These are phyloP conservation scores for Kodamaea hsintzibuensis DNA, from an alignment of 805 yeast species.

Conservation along the genomic window DNA sequence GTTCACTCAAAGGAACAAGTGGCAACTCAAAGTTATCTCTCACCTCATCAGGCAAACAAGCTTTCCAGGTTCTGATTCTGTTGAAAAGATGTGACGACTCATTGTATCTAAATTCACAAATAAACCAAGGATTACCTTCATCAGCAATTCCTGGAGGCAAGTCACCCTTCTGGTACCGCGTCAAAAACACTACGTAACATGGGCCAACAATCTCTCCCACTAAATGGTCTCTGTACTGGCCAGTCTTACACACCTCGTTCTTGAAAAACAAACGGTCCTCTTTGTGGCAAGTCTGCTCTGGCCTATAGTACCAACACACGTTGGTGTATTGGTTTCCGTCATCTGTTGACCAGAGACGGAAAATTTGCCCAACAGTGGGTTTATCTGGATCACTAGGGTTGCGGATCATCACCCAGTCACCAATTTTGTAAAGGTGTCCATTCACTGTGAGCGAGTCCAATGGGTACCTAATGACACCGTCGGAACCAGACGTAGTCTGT, in stretches of 20 bases:
- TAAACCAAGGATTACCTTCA: conserved; percentile 79
- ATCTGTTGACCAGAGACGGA: conserved; percentile 89
- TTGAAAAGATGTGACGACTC: conserved; percentile 89
- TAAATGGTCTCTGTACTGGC: conserved; percentile 92
- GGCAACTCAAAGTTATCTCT: conserved; percentile 79
- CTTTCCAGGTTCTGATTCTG: conserved; percentile 97
- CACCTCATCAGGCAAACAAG: conserved; percentile 95
- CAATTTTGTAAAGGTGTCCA: conserved; percentile 76
- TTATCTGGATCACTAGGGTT: conserved; percentile 86
- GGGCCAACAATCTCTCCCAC: conserved; percentile 89
- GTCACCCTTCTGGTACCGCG: conserved; percentile 93
- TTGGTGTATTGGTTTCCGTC: conserved; percentile 83
- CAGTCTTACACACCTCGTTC: conserved; percentile 94
- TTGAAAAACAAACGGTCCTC: conserved; percentile 86
- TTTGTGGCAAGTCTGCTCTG: conserved; percentile 96
- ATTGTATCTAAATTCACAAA: conserved; percentile 93
- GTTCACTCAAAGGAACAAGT: conserved; percentile 64
- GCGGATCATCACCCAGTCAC: conserved; percentile 90
- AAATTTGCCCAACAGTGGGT: conserved; percentile 93
- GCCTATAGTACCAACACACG: conserved; percentile 97
- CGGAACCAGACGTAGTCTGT: conserved; percentile 41
- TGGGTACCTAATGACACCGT: conserved; percentile 67
- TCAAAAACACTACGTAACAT: conserved; percentile 92
- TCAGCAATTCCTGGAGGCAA: conserved; percentile 66
- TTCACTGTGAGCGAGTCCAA: conserved; percentile 71